phyloP scores from a whole-genome alignment of 441 rosid species.

The Erodium chrysanthum region DNA sequence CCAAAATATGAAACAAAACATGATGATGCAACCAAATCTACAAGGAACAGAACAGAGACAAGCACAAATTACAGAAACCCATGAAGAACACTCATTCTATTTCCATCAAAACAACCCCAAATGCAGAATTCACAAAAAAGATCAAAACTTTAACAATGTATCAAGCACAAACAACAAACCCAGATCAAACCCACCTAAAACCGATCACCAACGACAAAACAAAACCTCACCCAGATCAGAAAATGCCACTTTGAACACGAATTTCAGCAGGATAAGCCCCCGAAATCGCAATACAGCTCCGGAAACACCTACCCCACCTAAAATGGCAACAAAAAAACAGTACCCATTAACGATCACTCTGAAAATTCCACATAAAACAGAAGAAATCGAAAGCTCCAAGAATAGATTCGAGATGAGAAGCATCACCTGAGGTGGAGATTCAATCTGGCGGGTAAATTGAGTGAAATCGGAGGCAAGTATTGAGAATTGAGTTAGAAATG shows the following conservation, averaged over 20 bases:
- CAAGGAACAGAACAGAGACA: neutral
- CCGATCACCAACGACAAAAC: slow-evolving; percentile 8
- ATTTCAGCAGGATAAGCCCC: neutral
- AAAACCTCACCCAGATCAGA: slow-evolving; percentile 13
- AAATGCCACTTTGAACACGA: slow-evolving; percentile 1
- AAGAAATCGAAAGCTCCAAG: neutral
- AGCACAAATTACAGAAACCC: neutral
- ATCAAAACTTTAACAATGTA: neutral
- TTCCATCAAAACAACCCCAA: neutral
- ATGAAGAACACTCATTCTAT: neutral
- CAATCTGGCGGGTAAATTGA: neutral
- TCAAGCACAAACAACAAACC: slow-evolving; percentile 17
- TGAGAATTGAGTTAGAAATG: neutral
- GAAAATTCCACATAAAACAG: neutral
- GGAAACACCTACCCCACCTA: neutral
- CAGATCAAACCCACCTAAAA: slow-evolving; percentile 18
- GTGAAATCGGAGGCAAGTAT: slow-evolving; percentile 2
- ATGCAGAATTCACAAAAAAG: neutral
- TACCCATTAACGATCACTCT: neutral
- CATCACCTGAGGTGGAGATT: neutral
- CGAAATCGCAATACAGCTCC: neutral
- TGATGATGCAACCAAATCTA: neutral
- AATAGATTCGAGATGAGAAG: neutral
- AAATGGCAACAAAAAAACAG: slow-evolving; percentile 6
- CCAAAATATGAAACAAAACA: neutral